Evolutionary conservation across 495 filamentous ascomycete species (phyloP), one percentile per base, ranked within the genome.

Genomic region (Corynascus novoguineensis): DNA sequence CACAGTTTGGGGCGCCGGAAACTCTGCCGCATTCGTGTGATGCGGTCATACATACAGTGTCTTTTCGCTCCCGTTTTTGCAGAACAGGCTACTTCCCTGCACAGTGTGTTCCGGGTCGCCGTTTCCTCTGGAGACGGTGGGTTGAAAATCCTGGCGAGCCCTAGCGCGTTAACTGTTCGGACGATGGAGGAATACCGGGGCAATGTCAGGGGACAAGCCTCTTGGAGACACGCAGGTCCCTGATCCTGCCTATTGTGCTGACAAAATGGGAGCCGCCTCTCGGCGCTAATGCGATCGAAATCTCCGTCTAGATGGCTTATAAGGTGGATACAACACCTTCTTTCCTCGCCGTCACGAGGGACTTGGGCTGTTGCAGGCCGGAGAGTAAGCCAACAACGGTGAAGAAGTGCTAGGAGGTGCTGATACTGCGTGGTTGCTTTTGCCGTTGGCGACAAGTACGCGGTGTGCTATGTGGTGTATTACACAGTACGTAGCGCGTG

Each of bases 311-410:
- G 34, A 28, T 29, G 4, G 37, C 25, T 31, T 27, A 41, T n/a
- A 15, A 29, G 38, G 50, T 53, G 50, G 50, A 42, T 19, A 53
- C 29, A 22, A 53, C 31, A 24, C 48, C 25, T 50, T 25, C 19
- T 32, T 25, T 29, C 48, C 31, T 4, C 3, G 31, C 15, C 7
- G n/a, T 32, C 29, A 31, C 45, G 8, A 48, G 8, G 6, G 53
- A 48, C 40, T 49, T 46, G 56, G 56, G 55, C 41, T 53, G 41
- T 55, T 32, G 29, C 41, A 29, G 24, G 17, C n/a, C 28, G 53
- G 11, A 19, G 19, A 38, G 21, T n/a, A 46, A 35, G 44, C 28
- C 34, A 34, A 9, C 22, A 53, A 27, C 5, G 14, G 21, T n/a
- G n/a, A n/a, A n/a, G n/a, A n/a, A n/a, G n/a, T n/a, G n/a, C n/a